A percentile compares a stretch with the other conserved stretches of the same genome.
Conservation (phyloP, 805 yeast genomes). For the Saturnispora silvae region DNA sequence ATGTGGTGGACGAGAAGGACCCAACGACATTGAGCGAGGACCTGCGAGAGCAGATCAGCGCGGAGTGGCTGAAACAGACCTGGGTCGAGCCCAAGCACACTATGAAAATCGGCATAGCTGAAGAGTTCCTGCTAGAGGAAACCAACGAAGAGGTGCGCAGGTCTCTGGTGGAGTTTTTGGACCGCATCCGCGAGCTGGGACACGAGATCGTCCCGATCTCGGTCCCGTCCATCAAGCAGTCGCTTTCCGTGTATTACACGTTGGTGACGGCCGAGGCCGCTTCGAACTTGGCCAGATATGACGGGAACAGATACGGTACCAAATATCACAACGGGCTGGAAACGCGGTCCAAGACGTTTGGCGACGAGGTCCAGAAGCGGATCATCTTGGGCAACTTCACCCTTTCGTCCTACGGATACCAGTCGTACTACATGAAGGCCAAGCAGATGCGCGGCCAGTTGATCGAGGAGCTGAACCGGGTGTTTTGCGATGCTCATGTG, state of each 20-base stretch:
- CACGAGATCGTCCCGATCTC: conserved; percentile 53
- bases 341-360: conserved; percentile 62
- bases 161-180: conserved; percentile 38
- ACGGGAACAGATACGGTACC: conserved; percentile 79
- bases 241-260: conserved; percentile 78
- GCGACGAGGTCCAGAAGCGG: conserved; percentile 74
- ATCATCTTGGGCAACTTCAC: conserved; percentile 81
- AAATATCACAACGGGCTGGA: conserved; percentile 35
- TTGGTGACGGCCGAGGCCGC: conserved; percentile 90
- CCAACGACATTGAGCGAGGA: conserved; percentile 52
- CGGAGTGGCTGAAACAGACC: conserved; percentile 6
- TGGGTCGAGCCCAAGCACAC: conserved; percentile 8
- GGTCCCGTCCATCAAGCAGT: conserved; percentile 52
- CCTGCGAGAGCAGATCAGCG: conserved; percentile 22
- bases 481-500: conserved; percentile 46
- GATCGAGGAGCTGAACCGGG: conserved; percentile 51
- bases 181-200: conserved; percentile 34
- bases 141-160: conserved; percentile 36
- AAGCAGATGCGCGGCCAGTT: conserved; percentile 51
- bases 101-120: conserved; percentile 60
- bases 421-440: conserved; percentile 71
- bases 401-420: conserved; percentile 61
- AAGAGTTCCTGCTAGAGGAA: conserved; percentile 52
- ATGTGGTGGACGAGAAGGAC: conserved; percentile 59
- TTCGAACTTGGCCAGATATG: conserved; percentile 81